Conservation (phyloP, 2,329 filamentous ascomycete genomes). For the Alternaria sp. region DNA sequence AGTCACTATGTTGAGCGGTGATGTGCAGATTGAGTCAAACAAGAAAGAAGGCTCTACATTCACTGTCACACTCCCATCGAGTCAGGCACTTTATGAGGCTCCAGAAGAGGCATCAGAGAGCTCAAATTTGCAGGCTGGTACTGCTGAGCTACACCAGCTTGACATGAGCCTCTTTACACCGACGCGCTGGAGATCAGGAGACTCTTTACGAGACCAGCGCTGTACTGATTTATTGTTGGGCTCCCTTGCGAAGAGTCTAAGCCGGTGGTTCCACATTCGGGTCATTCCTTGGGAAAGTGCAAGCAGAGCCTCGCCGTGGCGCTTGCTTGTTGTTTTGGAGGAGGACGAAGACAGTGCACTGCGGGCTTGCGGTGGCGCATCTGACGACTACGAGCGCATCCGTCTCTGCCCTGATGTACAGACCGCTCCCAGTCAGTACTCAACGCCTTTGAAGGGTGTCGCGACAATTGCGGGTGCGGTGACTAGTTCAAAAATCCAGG, state of each 20-base stretch:
- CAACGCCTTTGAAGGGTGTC: background rate
- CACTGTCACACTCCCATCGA: background rate
- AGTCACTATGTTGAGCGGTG: background rate
- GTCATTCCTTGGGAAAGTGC: conserved; percentile 1
- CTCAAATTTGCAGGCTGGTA: background rate
- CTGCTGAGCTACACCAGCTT: background rate
- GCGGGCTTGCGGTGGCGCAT: background rate
- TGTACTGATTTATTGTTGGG: background rate
- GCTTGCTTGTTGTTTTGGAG: background rate
- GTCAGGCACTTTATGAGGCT: background rate
- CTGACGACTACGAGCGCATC: background rate
- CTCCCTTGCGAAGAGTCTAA: background rate
- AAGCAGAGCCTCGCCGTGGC: background rate
- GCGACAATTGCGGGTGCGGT: conserved; percentile 2
- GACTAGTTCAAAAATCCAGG: conserved; percentile 3
- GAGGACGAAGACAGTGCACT: conserved; percentile 1
- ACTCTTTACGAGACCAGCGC: background rate
- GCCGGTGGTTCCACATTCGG: conserved; percentile 2
- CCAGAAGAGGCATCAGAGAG: background rate
- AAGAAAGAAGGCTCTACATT: conserved; percentile 7
- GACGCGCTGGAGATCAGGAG: background rate
- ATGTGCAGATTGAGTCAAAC: conserved; percentile 3
- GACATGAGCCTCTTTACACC: conserved; percentile 4
- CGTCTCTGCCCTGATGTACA: conserved; percentile 4
- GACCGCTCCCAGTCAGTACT: background rate